Evolutionary conservation across 208 protist species (phyloP), one percentile per base, ranked within the genome.

Genomic region (Strigomonas culicis): DNA sequence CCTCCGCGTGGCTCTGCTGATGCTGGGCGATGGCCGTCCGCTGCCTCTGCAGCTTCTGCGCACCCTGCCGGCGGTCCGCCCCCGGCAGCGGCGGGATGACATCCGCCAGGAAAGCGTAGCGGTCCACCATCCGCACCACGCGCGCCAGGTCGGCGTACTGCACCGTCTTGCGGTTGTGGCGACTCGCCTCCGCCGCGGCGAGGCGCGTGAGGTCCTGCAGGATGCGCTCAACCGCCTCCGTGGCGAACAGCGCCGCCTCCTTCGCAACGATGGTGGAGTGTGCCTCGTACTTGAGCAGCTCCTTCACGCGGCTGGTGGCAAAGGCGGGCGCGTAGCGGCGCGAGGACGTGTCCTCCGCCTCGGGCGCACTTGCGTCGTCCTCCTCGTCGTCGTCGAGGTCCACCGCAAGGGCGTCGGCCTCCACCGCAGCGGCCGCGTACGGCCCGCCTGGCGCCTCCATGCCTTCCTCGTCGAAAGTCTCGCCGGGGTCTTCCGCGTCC

Each of bases 91-190:
- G 71, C 22, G 88, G 88, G 55, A 92, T 59, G 11, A 90, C 65
- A 6, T 86, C 81, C 0, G 73, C 22, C 7, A 92, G 43, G 52
- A 77, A 94, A 0, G 84, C 75, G 51, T 86, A 94, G 17, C 85
- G 82, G 50, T 94, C 88, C 60, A 79, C 75, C 59, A 88, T 52
- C 44, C 80, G 75, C 30, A 75, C 80, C 30, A 81, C 74, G 32
- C 72, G 73, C 0, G 82, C 75, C 0, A 94, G 44, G 60, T 94
- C 88, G 31, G 84, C 82, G 70, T 89, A 91, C 13, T 63, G 82
- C 0, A 94, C 51, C 11, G 80, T 90, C 58, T 77, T 82, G 55
- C 83, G 82, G 30, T 72, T 39, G 17, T 70, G 55, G 11, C 82
- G 84, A 19, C 55, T 62, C 15, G 88, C 78, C 63, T 88, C 75